These are phyloP conservation scores for Cladosporium colombiae DNA, from an alignment of 2,329 filamentous ascomycete genomes.

Conservation along the genomic window DNA sequence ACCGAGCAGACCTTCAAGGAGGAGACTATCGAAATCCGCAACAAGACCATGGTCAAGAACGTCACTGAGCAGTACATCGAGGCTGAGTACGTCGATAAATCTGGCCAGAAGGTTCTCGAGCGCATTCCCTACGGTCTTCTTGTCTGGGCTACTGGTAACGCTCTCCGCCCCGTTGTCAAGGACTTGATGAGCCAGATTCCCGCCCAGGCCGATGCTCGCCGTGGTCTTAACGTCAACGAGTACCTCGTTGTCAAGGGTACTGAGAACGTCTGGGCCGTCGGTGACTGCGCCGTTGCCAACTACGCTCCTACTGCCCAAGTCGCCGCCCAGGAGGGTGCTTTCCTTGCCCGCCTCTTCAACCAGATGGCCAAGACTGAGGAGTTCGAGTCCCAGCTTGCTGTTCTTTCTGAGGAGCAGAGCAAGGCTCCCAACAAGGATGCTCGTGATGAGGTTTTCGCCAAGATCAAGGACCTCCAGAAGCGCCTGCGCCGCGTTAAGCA, in stretches of 20 bases:
- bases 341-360: constrained; percentile 95
- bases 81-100: constrained; percentile 72
- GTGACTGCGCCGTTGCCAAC: constrained; percentile 95
- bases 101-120: constrained; percentile 80
- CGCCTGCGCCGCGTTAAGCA: constrained; percentile 87
- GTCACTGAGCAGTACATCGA: constrained; percentile 92
- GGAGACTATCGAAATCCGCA: constrained; percentile 95
- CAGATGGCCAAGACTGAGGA: constrained; percentile 94
- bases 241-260: constrained; percentile 97
- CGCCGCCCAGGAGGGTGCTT: constrained; percentile 89
- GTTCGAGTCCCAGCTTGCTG: constrained; percentile 73
- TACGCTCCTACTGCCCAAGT: constrained; percentile 98
- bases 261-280: constrained; percentile 96
- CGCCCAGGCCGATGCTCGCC: constrained; percentile 91
- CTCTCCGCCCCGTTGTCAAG: constrained; percentile 82
- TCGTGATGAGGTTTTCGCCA: constrained; percentile 60
- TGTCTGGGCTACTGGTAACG: constrained; percentile 98
- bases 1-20: constrained; percentile 99
- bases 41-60: constrained; percentile 98
- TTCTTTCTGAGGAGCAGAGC: constrained; percentile 62
- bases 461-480: constrained; percentile 86
- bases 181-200: constrained; percentile 91
- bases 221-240: constrained; percentile 95
- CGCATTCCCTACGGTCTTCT: constrained; percentile 91
- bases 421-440: constrained; percentile 66